phyloP scores from a whole-genome alignment of 2,329 filamentous ascomycete genomes.

The Neodidymelliopsis sp. region DNA sequence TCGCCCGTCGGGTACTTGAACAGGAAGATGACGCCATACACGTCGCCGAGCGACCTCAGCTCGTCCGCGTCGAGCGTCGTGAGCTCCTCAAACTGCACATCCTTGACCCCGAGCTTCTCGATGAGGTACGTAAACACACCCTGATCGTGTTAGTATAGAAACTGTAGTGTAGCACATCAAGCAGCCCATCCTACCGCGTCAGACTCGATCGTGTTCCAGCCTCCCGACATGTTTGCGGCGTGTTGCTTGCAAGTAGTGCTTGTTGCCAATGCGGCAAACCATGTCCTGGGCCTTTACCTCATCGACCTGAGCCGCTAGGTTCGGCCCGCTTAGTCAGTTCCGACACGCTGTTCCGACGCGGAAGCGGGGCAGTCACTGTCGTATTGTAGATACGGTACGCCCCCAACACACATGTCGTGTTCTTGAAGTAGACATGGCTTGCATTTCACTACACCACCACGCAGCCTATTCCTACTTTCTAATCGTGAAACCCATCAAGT shows the following conservation, averaged over 20 bases:
- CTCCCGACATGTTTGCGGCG: conserved; percentile 59
- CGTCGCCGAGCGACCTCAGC: conserved; percentile 65
- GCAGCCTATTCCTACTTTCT: too few species aligned
- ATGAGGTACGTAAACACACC: conserved; percentile 98
- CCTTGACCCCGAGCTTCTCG: conserved; percentile 87
- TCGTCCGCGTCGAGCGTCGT: conserved; percentile 83
- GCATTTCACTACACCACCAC: too few species aligned
- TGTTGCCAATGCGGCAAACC: neutral
- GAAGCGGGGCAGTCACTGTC: conserved; percentile 11
- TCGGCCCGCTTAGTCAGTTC: conserved; percentile 14
- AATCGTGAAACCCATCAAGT: conserved; percentile 17
- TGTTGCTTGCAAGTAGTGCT: neutral
- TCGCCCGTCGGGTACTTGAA: conserved; percentile 91
- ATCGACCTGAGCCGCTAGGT: conserved; percentile 1
- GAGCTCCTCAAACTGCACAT: conserved; percentile 97
- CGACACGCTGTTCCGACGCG: neutral
- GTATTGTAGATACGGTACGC: too few species aligned
- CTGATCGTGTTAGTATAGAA: conserved; percentile 52
- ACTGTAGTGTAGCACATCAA: too few species aligned
- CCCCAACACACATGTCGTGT: too few species aligned
- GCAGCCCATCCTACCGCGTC: conserved; percentile 77
- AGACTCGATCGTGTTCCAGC: conserved; percentile 98
- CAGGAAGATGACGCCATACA: conserved; percentile 98
- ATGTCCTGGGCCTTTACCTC: conserved; percentile 4
- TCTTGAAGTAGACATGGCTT: too few species aligned